Conservation (phyloP, 257 asterid genomes). For the Coffea canephora region DNA sequence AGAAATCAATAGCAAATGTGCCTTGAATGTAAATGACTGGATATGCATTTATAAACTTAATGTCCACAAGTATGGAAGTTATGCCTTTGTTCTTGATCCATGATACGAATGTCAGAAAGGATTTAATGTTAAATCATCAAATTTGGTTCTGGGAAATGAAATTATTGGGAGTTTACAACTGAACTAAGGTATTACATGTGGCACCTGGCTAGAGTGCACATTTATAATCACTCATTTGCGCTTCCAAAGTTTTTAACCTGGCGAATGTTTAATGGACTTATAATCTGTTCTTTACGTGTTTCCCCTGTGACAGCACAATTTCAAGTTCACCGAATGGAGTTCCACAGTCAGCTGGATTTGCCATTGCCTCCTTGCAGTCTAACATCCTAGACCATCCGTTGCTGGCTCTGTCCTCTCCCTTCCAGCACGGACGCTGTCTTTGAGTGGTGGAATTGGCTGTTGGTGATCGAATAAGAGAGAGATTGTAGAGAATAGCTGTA, state of each 20-base stretch:
- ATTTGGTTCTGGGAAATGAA: background rate
- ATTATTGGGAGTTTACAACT: background rate
- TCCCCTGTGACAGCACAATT: slow-evolving; percentile 46
- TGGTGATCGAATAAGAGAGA: slow-evolving; percentile 11
- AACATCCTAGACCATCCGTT: slow-evolving; percentile 61
- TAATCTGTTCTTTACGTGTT: slow-evolving; percentile 3
- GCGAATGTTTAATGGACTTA: background rate
- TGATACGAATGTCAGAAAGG: background rate
- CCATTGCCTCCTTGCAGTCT: slow-evolving; percentile 56
- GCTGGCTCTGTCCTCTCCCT: slow-evolving; percentile 58
- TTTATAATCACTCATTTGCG: no score
- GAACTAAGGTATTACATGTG: background rate
- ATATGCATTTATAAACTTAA: background rate
- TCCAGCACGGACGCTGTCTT: slow-evolving; percentile 57
- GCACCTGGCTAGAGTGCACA: background rate
- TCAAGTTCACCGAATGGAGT: slow-evolving; percentile 57
- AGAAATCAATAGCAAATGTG: background rate
- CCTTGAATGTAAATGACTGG: background rate
- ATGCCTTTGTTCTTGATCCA: background rate
- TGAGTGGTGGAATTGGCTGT: slow-evolving; percentile 29
- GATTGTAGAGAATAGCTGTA: slow-evolving; percentile 19
- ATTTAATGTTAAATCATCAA: background rate
- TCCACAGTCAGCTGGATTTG: slow-evolving; percentile 67
- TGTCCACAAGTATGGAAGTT: background rate
- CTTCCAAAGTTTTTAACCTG: background rate